Conservation (phyloP, 2,329 filamentous ascomycete genomes). For the Tolypocladium endophyticum region DNA sequence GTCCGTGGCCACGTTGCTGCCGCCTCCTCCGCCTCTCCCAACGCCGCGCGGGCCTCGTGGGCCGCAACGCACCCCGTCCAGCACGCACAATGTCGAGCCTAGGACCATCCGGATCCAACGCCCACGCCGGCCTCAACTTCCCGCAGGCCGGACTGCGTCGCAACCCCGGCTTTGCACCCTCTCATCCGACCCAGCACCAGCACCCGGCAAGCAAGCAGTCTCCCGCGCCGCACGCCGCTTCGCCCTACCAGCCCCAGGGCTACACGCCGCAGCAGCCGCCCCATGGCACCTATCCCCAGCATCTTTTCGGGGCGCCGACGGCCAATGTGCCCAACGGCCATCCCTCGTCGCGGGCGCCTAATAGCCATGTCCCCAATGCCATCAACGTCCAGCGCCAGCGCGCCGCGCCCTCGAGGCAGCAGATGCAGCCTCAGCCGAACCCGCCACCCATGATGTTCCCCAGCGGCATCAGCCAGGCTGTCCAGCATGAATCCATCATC, state of each 20-base stretch:
- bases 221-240: conserved; percentile 41
- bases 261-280: conserved; percentile 43
- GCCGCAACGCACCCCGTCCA: not conserved
- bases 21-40: not conserved
- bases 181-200: conserved; percentile 38
- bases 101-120: conserved; percentile 38
- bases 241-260: conserved; percentile 42
- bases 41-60: not conserved
- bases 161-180: conserved; percentile 29
- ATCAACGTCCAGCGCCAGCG: conserved; percentile 34
- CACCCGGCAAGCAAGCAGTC: conserved; percentile 45
- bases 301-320: conserved; percentile 38
- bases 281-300: conserved; percentile 37
- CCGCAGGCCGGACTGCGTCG: conserved; percentile 40
- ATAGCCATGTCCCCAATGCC: conserved; percentile 36
- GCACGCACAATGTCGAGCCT: conserved; percentile 33
- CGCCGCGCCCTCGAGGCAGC: conserved; percentile 31
- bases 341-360: conserved; percentile 28
- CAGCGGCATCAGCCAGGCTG: conserved; percentile 27
- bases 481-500: conserved; percentile 30
- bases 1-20: not conserved
- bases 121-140: conserved; percentile 43
- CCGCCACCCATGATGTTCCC: conserved; percentile 26
- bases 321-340: conserved; percentile 34
- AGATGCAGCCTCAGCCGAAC: conserved; percentile 30